Percentiles rank a stretch among this genome's conserved stretches.
Evolutionary conservation across 371 early-diverging fungal genomes (phyloP).

Genomic region (Cokeromyces recurvatus): DNA sequence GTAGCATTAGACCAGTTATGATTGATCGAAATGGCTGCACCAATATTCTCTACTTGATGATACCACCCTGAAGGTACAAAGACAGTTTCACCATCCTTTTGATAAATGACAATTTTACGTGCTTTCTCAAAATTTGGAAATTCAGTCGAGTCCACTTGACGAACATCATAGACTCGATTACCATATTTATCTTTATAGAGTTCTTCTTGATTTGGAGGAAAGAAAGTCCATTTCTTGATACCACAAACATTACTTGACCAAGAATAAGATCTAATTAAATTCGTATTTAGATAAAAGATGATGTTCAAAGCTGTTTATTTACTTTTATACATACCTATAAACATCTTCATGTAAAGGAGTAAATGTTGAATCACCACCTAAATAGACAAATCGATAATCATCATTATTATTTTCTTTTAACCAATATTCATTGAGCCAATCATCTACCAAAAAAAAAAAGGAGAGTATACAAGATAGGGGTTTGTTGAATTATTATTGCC

Average conservation of each 20-base stretch:
- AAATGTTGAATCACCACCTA: conserved; percentile 67
- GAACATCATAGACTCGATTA: conserved; percentile 55
- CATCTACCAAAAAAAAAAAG: conserved; percentile 36
- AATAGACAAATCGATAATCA: conserved; percentile 71
- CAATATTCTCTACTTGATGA: conserved; percentile 69
- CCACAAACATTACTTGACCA: conserved; percentile 81
- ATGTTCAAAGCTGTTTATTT: no score
- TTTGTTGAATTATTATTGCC: no score
- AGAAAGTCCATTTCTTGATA: conserved; percentile 66
- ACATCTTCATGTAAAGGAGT: conserved; percentile 81
- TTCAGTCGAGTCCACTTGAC: conserved; percentile 44
- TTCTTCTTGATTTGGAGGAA: conserved; percentile 59
- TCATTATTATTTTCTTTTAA: conserved; percentile 42
- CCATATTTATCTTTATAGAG: conserved; percentile 41
- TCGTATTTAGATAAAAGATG: no score
- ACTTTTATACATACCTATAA: conserved; percentile 44
- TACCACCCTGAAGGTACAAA: conserved; percentile 78
- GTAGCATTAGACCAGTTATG: conserved; percentile 70
- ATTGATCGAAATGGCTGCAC: conserved; percentile 72
- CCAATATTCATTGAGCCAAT: conserved; percentile 76
- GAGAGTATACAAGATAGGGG: no score
- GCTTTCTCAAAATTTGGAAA: conserved; percentile 54
- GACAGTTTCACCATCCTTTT: conserved; percentile 60
- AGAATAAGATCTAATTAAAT: conserved; percentile 56
- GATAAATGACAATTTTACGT: conserved; percentile 43